Base-by-base conservation (phyloP, 2,329 filamentous ascomycete genomes). In the Clonostachys solani region DNA sequence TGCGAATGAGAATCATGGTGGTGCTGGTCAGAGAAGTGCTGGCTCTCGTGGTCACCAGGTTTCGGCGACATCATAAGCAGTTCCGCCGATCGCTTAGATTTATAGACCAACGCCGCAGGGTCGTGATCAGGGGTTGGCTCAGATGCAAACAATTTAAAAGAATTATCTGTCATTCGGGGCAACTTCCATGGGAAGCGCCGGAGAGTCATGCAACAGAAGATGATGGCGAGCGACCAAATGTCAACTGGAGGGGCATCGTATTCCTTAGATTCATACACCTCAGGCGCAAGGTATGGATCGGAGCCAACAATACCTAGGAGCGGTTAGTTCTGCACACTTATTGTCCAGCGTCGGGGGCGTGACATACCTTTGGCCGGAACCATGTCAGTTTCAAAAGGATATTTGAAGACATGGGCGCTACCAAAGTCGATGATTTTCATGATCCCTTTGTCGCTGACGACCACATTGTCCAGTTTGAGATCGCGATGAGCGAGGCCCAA, bases 391-490 rank as follows among this genome's bases (percentile, higher is more conserved):
- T 99, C 94, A 60, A 99, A 97, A 0, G 94, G 94, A 74, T 99
- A 99, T 59, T 89, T 85, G 72, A 96, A 99, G 38, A 99, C 92
- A 55, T 94, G 92, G 1, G 94, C 92, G 69, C 92, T 97, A 23
- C 94, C 94, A 68, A 99, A 99, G 66, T 99, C 94, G 60, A 99
- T 99, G 54, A 99, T 88, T 69, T 99, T 99, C 91, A 99, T 96
- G 58, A 99, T 97, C 3, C 94, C 94, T 60, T 87, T 83, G 61
- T 95, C 89, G 61, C 92, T 97, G 50, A 99, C 92, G 29, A 99
- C 94, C 17, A 99, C 94, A 57, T 99, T 99, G 71, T 99, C 94
- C 57, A 99, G 71, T 69, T 99, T 99, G 58, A 99, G 63, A 73
- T 99, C 94, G 41, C 94, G 84, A 68, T 99, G 94, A 12, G 94